phyloP scores from a whole-genome alignment of 345 rosid genomes.

The Gossypium sturtianum region DNA sequence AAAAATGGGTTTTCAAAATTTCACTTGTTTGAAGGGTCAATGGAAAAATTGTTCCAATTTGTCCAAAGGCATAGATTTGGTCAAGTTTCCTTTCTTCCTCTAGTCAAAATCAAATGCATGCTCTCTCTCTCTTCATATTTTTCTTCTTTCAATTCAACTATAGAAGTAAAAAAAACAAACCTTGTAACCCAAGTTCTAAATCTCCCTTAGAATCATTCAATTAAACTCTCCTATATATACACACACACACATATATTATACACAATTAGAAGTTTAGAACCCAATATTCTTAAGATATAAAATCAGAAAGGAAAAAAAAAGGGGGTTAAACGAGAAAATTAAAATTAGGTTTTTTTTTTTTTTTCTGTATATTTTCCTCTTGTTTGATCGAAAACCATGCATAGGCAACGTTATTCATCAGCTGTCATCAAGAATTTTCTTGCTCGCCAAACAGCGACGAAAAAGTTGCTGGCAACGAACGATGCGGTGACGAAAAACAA shows the following conservation, averaged over 20 bases:
- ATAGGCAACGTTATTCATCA: constrained; percentile 6
- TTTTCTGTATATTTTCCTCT: not conserved
- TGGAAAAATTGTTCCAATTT: not conserved
- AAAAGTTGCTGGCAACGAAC: not conserved
- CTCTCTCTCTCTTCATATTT: not conserved
- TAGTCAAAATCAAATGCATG: constrained; percentile 2
- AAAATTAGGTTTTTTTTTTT: not conserved
- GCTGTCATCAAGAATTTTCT: not conserved
- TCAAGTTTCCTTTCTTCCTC: not conserved
- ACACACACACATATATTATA: not conserved
- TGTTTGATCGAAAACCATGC: not conserved
- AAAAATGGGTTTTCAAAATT: not conserved
- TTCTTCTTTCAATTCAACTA: constrained; percentile 7
- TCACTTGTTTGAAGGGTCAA: constrained; percentile 2
- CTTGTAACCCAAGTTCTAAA: not conserved
- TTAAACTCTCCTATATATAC: not conserved
- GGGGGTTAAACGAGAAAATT: not conserved
- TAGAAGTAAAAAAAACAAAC: not conserved
- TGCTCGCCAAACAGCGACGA: not conserved
- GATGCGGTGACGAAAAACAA: not conserved
- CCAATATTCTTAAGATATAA: not conserved
- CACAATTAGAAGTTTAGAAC: not conserved
- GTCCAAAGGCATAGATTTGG: not conserved
- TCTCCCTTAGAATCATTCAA: not conserved
- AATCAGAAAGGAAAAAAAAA: not conserved